Evolutionary conservation across 2,329 filamentous ascomycete genomes (phyloP).

Genomic region (Escovopsis sp.): DNA sequence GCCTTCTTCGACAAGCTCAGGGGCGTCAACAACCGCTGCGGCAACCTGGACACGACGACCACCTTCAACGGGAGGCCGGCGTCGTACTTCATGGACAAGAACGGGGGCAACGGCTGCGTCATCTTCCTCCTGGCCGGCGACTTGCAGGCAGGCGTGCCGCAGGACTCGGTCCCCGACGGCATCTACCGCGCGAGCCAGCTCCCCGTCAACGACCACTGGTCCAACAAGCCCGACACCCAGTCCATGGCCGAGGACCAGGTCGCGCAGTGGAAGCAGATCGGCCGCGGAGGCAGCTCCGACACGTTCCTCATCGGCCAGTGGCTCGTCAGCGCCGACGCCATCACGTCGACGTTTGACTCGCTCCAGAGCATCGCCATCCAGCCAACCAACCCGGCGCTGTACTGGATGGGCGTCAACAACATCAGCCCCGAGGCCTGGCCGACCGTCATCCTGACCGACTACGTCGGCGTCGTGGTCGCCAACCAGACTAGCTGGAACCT

Average conservation of each 20-base stretch:
- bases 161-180: slow-evolving; percentile 13
- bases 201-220: slow-evolving; percentile 16
- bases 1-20: slow-evolving; percentile 27
- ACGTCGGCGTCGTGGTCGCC: slow-evolving; percentile 16
- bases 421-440: slow-evolving; percentile 16
- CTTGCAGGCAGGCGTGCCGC: slow-evolving; percentile 8
- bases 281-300: slow-evolving; percentile 9
- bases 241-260: slow-evolving; percentile 11
- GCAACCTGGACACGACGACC: slow-evolving; percentile 10
- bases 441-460: slow-evolving; percentile 18
- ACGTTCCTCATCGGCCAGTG: slow-evolving; percentile 18
- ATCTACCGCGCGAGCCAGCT: slow-evolving; percentile 16
- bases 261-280: slow-evolving; percentile 10
- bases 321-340: slow-evolving; percentile 14
- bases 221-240: slow-evolving; percentile 14
- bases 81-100: slow-evolving; percentile 17
- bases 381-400: slow-evolving; percentile 20
- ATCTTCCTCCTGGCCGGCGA: slow-evolving; percentile 16
- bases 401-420: slow-evolving; percentile 17
- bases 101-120: slow-evolving; percentile 19
- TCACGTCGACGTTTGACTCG: slow-evolving; percentile 13
- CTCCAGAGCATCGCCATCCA: slow-evolving; percentile 17
- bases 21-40: slow-evolving; percentile 25
- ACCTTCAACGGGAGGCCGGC: slow-evolving; percentile 14
- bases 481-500: slow-evolving; percentile 13